Percentiles rank a stretch among this genome's conserved stretches.
phyloP scores from a whole-genome alignment of 768 basidiomycete species.

The Psilocybe cyanescens region DNA sequence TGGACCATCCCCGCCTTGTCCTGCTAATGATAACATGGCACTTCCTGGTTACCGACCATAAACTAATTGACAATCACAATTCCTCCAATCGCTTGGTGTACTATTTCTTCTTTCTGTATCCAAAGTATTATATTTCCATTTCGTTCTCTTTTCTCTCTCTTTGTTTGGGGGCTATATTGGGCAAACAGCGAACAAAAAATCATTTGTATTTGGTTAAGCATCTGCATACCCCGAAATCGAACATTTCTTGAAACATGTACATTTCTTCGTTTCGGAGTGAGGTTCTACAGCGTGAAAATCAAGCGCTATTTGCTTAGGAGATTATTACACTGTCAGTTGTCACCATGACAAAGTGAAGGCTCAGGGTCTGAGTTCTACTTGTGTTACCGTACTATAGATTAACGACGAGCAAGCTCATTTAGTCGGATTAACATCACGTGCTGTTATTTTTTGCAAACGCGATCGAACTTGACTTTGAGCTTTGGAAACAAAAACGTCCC shows the following conservation, averaged over 20 bases:
- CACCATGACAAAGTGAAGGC: no score
- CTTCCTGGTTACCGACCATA: conserved; percentile 32
- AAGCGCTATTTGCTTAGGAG: no score
- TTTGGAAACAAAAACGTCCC: background rate
- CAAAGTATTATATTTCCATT: background rate
- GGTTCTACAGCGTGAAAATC: background rate
- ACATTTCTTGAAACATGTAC: conserved; percentile 8
- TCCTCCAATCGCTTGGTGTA: background rate
- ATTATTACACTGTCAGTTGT: no score
- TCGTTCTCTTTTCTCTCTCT: background rate
- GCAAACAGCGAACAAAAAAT: background rate
- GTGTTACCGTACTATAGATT: background rate
- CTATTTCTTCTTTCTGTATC: background rate
- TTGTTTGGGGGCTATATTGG: background rate
- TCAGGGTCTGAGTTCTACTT: no score
- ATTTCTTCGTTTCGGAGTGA: background rate
- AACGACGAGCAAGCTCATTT: background rate
- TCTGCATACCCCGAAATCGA: conserved; percentile 7
- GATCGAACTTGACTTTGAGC: conserved; percentile 5
- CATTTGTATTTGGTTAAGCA: conserved; percentile 10
- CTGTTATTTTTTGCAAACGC: conserved; percentile 16
- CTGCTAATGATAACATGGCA: conserved; percentile 17
- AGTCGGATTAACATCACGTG: conserved; percentile 12
- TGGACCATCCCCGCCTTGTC: background rate
- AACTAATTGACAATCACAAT: background rate